phyloP scores from a whole-genome alignment of 73 alveolate genomes.

The Paramecium pentaurelia region DNA sequence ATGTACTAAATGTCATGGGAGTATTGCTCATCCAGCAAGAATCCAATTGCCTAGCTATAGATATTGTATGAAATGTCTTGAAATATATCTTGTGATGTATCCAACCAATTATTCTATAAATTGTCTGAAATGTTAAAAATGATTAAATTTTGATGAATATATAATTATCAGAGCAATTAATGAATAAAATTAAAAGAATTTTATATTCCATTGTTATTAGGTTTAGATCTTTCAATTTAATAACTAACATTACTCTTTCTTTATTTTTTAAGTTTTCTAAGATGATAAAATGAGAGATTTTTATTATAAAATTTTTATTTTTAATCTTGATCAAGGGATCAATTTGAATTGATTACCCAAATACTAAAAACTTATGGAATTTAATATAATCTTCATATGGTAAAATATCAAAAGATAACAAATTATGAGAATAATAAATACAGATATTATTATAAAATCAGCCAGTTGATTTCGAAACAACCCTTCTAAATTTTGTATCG shows the following conservation, averaged over 20 bases:
- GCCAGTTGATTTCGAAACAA: not conserved
- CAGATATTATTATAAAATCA: not conserved
- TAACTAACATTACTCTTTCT: too few relatives aligned
- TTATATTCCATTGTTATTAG: too few relatives aligned
- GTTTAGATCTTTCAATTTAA: too few relatives aligned
- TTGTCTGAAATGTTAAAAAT: not conserved
- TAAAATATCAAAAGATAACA: not conserved
- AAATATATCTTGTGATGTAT: slow-evolving; percentile 29
- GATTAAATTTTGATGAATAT: not conserved
- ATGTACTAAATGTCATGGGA: slow-evolving; percentile 47
- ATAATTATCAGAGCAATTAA: not conserved
- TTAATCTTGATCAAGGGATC: too few relatives aligned
- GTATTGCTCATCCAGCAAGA: not conserved
- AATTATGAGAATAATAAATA: not conserved
- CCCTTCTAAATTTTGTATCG: not conserved
- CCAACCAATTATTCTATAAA: not conserved
- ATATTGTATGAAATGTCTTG: slow-evolving; percentile 50
- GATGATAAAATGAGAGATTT: too few relatives aligned
- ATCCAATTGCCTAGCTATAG: slow-evolving; percentile 46
- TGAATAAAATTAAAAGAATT: not conserved
- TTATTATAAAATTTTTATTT: too few relatives aligned
- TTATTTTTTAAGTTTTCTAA: too few relatives aligned
- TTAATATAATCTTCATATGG: not conserved
- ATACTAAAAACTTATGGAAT: too few relatives aligned
- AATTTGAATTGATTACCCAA: too few relatives aligned